phyloP scores from a whole-genome alignment of 148 eudicot species.

The Salicornia ramosissima region DNA sequence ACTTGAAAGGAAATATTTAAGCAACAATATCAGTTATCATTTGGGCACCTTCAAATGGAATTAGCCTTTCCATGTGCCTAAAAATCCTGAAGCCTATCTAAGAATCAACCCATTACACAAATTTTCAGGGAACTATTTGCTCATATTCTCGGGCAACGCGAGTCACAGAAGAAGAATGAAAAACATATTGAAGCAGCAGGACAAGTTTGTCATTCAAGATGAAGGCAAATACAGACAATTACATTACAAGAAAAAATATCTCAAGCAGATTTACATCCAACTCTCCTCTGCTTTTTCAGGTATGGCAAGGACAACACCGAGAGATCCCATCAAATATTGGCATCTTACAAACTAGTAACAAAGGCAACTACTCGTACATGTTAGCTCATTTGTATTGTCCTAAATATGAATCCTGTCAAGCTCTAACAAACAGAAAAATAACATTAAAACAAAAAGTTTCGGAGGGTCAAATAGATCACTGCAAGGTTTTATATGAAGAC shows the following conservation, averaged over 20 bases:
- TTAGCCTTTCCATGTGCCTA: no score
- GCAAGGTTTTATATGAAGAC: not conserved
- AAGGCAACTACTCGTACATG: slow-evolving; percentile 8
- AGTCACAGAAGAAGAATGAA: no score
- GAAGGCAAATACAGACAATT: not conserved
- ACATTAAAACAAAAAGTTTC: slow-evolving; percentile 12
- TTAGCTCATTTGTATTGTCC: slow-evolving; percentile 13
- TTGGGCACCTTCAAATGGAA: no score
- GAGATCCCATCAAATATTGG: not conserved
- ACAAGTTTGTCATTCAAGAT: slow-evolving; percentile 4
- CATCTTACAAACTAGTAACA: slow-evolving; percentile 9
- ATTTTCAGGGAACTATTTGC: no score
- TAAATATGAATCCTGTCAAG: slow-evolving; percentile 12
- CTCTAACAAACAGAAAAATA: slow-evolving; percentile 2
- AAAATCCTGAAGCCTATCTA: no score
- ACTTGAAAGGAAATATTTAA: no score
- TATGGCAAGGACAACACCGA: slow-evolving; percentile 16
- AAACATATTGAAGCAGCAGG: not conserved
- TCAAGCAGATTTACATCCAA: slow-evolving; percentile 26
- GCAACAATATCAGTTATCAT: no score
- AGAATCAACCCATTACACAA: no score
- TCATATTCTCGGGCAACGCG: no score
- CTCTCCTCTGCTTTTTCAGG: slow-evolving; percentile 12
- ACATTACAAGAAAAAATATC: not conserved
- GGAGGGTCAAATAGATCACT: not conserved